Evolutionary conservation across 1,284 basidiomycete species (phyloP).

Genomic region (Puccinia hordei): DNA sequence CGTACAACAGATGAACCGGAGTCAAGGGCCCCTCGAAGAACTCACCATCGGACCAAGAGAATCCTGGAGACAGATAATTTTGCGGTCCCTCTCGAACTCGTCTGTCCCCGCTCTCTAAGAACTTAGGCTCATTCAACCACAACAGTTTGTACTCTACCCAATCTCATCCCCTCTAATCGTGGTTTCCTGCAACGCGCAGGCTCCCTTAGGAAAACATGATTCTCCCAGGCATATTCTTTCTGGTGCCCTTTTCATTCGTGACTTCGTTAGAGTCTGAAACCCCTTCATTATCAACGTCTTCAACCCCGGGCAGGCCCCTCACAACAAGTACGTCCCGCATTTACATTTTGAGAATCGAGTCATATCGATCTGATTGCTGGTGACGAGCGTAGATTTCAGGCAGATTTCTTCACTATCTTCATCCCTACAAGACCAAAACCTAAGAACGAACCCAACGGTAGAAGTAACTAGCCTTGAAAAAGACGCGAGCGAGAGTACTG

Average conservation of each 20-base stretch:
- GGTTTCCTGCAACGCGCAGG: neutral
- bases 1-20: neutral
- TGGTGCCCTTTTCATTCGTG: neutral
- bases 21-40: neutral
- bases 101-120: neutral
- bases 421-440: neutral
- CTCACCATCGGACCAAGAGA: neutral
- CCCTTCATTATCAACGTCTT: neutral
- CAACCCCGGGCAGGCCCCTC: slow-evolving; percentile 22
- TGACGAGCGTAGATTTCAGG: neutral
- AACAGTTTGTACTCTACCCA: neutral
- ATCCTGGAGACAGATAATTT: neutral
- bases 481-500: neutral
- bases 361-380: neutral
- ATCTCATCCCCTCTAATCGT: neutral
- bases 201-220: slow-evolving; percentile 1
- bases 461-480: neutral
- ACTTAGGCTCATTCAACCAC: neutral
- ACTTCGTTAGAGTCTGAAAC: slow-evolving; percentile 10
- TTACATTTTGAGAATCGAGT: neutral
- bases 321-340: neutral
- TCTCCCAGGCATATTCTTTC: neutral
- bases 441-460: neutral
- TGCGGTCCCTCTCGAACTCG: neutral
- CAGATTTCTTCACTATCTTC: neutral